Conservation (phyloP, 192 early-diverging fungal genomes). For the Pecoramyces ruminantium region DNA sequence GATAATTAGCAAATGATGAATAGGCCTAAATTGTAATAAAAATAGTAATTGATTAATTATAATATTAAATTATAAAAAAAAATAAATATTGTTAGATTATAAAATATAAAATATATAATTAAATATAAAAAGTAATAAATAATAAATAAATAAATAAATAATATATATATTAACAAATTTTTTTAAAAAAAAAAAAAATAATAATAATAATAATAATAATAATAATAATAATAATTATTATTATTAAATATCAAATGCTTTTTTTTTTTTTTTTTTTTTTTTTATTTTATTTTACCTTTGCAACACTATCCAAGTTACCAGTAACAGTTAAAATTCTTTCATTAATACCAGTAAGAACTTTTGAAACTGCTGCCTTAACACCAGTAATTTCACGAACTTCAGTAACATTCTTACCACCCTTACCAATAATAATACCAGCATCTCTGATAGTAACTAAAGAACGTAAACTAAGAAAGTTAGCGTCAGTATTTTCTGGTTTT, state of each 20-base stretch:
- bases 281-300: background rate
- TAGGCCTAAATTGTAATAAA: conserved; percentile 41
- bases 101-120: no score
- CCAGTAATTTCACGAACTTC: conserved; percentile 69
- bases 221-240: background rate
- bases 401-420: conserved; percentile 11
- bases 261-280: background rate
- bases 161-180: no score
- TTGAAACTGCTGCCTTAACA: conserved; percentile 83
- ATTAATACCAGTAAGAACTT: conserved; percentile 67
- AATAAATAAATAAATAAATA: no score
- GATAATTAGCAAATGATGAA: conserved; percentile 58
- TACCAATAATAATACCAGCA: background rate
- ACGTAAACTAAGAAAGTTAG: background rate
- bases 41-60: background rate
- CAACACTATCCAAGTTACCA: conserved; percentile 18
- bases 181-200: no score
- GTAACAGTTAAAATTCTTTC: conserved; percentile 47
- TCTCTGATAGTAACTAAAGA: background rate
- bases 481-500: background rate
- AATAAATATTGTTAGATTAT: no score
- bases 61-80: no score
- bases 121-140: no score
- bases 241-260: conserved; percentile 1
- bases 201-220: no score